Evolutionary conservation across 768 basidiomycete species (phyloP).

Genomic region (Suillus lakei): DNA sequence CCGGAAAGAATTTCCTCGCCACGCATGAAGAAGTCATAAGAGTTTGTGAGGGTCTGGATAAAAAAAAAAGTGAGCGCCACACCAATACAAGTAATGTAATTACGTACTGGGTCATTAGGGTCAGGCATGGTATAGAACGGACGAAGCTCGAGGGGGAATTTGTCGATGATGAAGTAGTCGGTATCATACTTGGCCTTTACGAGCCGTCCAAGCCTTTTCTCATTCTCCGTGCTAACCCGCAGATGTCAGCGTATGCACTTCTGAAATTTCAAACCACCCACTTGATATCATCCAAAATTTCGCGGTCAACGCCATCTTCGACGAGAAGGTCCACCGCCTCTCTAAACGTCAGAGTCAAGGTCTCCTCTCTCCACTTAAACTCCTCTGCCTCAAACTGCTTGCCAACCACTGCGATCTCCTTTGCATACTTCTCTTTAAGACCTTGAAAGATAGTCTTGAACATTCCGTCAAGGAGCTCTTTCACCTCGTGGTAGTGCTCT

Average conservation of each 20-base stretch:
- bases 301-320: conserved; percentile 82
- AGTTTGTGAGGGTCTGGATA: conserved; percentile 85
- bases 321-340: conserved; percentile 88
- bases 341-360: conserved; percentile 81
- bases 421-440: conserved; percentile 72
- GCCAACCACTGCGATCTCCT: conserved; percentile 82
- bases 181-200: conserved; percentile 94
- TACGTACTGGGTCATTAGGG: conserved; percentile 79
- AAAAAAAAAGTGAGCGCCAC: conserved; percentile 10
- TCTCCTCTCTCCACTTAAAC: conserved; percentile 94
- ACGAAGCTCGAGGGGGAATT: conserved; percentile 93
- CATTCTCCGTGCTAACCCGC: conserved; percentile 83
- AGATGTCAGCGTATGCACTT: conserved; percentile 11
- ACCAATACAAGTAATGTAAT: conserved; percentile 6
- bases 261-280: conserved; percentile 37
- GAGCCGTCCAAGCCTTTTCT: conserved; percentile 88
- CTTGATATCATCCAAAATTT: conserved; percentile 89
- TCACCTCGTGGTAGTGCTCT: conserved; percentile 97
- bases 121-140: conserved; percentile 99
- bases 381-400: conserved; percentile 95
- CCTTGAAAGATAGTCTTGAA: conserved; percentile 87
- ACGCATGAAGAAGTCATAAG: conserved; percentile 99
- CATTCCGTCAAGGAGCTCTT: conserved; percentile 89
- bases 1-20: conserved; percentile 99
- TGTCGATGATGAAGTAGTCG: conserved; percentile 99